These are phyloP conservation scores for Persicaria maculosa DNA, from an alignment of 148 eudicot genomes.

Conservation along the genomic window DNA sequence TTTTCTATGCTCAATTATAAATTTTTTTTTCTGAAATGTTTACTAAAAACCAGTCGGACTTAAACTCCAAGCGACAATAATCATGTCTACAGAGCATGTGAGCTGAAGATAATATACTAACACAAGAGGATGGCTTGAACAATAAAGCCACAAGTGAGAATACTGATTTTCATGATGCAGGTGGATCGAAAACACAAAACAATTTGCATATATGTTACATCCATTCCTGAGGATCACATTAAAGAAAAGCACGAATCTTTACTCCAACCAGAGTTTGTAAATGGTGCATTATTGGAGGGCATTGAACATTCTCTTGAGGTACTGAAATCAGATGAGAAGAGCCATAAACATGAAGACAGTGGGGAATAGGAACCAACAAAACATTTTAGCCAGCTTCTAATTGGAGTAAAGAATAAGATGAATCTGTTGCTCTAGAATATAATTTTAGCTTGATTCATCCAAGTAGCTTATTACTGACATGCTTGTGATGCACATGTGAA, in stretches of 20 bases:
- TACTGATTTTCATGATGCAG: not conserved
- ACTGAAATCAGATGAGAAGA: constrained; percentile 16
- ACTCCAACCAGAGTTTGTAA: constrained; percentile 18
- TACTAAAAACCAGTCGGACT: too few relatives aligned
- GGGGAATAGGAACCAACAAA: constrained; percentile 42
- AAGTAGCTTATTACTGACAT: too few relatives aligned
- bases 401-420: constrained; percentile 28
- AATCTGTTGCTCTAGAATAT: too few relatives aligned
- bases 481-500: too few relatives aligned
- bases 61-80: constrained; percentile 18
- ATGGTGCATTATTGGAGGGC: constrained; percentile 16
- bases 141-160: not conserved
- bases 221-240: not conserved
- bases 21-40: too few relatives aligned
- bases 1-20: too few relatives aligned
- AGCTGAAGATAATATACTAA: not conserved
- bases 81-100: constrained; percentile 20
- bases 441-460: too few relatives aligned
- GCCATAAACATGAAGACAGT: constrained; percentile 24
- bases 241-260: not conserved
- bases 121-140: not conserved
- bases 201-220: not conserved
- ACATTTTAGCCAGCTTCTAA: constrained; percentile 32
- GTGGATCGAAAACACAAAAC: not conserved
- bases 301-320: constrained; percentile 11